phyloP scores from a whole-genome alignment of 1,139 yeast species.

The Geotrichum fermentans region DNA sequence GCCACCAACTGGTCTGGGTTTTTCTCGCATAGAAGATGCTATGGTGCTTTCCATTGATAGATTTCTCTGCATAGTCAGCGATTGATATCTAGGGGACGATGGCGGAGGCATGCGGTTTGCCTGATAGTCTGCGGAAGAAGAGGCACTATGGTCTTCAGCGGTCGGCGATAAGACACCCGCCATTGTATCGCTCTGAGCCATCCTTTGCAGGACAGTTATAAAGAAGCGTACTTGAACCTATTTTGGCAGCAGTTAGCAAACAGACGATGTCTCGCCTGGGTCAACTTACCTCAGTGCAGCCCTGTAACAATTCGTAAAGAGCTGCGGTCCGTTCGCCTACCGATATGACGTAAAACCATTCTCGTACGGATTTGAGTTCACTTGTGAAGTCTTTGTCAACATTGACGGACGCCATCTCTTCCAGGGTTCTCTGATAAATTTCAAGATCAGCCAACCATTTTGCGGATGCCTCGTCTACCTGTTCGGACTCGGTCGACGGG shows the following conservation, averaged over 20 bases:
- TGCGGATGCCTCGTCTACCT: slow-evolving; percentile 31
- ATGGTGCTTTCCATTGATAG: slow-evolving; percentile 8
- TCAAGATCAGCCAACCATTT: slow-evolving; percentile 38
- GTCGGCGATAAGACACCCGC: slow-evolving; percentile 33
- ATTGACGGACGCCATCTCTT: slow-evolving; percentile 37
- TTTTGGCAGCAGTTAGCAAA: background rate
- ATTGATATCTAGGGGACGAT: slow-evolving; percentile 5
- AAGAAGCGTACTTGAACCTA: slow-evolving; percentile 38
- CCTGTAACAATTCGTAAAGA: slow-evolving; percentile 37
- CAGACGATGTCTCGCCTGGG: no score
- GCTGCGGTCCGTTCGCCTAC: slow-evolving; percentile 42
- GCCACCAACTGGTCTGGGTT: background rate
- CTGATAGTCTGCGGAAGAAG: slow-evolving; percentile 1
- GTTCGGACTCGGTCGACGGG: slow-evolving; percentile 18
- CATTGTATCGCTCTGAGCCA: slow-evolving; percentile 33
- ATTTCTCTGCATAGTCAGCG: background rate
- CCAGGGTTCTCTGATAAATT: slow-evolving; percentile 34
- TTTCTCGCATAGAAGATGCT: slow-evolving; percentile 2
- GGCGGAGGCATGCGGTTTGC: slow-evolving; percentile 12
- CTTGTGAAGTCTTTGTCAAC: slow-evolving; percentile 29
- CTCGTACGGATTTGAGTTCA: slow-evolving; percentile 36
- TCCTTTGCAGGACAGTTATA: slow-evolving; percentile 37
- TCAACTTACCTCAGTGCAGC: slow-evolving; percentile 31
- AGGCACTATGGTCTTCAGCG: background rate
- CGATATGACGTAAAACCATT: slow-evolving; percentile 38